Conservation (phyloP, 148 eudicot genomes). For the Drosera capensis region DNA sequence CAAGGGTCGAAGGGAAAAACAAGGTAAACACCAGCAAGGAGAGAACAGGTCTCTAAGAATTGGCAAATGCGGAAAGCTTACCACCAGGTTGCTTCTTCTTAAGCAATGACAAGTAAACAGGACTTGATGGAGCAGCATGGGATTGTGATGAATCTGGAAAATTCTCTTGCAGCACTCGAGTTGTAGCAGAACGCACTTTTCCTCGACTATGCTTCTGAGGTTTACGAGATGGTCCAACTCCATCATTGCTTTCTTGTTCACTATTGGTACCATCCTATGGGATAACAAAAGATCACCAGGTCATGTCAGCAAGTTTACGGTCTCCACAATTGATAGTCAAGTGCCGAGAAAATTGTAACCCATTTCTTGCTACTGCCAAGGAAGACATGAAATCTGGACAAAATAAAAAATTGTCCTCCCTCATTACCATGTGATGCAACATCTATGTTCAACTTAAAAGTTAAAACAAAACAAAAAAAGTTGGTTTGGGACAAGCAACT, state of each 20-base stretch:
- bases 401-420: no score
- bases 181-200: constrained; percentile 29
- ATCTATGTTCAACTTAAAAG: no score
- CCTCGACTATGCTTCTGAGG: constrained; percentile 61
- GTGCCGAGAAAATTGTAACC: no score
- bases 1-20: not conserved
- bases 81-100: constrained; percentile 77
- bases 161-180: constrained; percentile 28
- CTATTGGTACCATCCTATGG: constrained; percentile 84
- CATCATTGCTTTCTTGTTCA: constrained; percentile 93
- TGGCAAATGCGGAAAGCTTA: constrained; percentile 18
- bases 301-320: not conserved
- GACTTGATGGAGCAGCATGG: constrained; percentile 36
- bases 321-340: no score
- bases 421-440: no score
- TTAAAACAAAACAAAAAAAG: no score
- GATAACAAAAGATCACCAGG: constrained; percentile 4
- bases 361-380: no score
- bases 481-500: no score
- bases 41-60: not conserved
- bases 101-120: constrained; percentile 58
- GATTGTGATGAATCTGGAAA: constrained; percentile 27
- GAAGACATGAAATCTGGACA: no score
- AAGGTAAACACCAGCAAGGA: not conserved
- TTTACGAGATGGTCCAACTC: constrained; percentile 43